Percentiles rank a stretch among this genome's conserved stretches.
phyloP scores from a whole-genome alignment of 352 stramenopile species.

The Aphanomyces astaci region DNA sequence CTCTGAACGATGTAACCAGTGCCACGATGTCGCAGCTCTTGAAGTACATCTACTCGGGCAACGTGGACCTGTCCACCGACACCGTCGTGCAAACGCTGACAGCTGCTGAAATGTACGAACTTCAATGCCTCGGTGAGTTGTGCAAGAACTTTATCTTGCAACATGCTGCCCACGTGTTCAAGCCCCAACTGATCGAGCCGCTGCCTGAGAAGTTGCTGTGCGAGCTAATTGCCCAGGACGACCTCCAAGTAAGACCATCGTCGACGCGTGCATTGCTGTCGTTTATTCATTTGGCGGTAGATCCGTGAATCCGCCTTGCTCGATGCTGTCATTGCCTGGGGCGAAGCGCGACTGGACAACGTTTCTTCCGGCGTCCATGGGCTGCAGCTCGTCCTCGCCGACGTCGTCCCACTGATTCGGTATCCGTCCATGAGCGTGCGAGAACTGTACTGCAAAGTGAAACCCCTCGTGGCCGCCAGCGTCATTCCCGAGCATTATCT shows the following conservation, averaged over 20 bases:
- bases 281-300: neutral
- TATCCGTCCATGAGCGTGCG: conserved; percentile 84
- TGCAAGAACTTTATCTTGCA: conserved; percentile 78
- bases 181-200: conserved; percentile 58
- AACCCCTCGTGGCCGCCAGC: conserved; percentile 51
- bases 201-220: conserved; percentile 76
- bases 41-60: conserved; percentile 77
- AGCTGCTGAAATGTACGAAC: conserved; percentile 76
- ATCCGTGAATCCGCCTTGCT: conserved; percentile 73
- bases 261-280: neutral
- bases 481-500: conserved; percentile 63
- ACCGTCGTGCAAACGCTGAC: conserved; percentile 70
- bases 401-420: conserved; percentile 77
- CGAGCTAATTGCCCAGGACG: conserved; percentile 69
- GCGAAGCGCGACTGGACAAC: conserved; percentile 50
- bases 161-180: conserved; percentile 75
- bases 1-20: conserved; percentile 55
- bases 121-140: conserved; percentile 65
- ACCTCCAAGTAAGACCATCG: conserved; percentile 53
- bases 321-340: conserved; percentile 73
- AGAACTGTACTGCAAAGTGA: conserved; percentile 79
- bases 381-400: conserved; percentile 48
- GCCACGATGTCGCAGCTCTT: conserved; percentile 74
- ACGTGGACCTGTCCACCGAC: conserved; percentile 63
- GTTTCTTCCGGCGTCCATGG: conserved; percentile 26